Evolutionary conservation across 2,329 filamentous ascomycete species (phyloP), one percentile per base, ranked within the genome.

Genomic region (Alternaria burnsii): DNA sequence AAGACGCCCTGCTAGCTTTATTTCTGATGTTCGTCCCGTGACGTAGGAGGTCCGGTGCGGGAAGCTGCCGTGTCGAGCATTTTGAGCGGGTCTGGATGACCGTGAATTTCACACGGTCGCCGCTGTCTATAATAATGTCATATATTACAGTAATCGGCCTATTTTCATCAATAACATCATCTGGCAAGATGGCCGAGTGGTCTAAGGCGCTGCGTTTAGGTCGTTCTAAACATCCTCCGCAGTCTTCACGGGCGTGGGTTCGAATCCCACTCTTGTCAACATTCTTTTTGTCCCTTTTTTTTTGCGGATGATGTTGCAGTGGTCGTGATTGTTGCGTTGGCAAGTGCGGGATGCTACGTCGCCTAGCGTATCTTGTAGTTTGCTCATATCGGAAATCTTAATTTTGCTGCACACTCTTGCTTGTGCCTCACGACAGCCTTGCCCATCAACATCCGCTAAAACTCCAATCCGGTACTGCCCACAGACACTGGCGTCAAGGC

Each of bases 131-230:
- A n/a, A n/a, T n/a, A n/a, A n/a, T n/a, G n/a, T n/a, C n/a, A n/a
- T n/a, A n/a, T n/a, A n/a, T n/a, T n/a, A n/a, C n/a, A n/a, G n/a
- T n/a, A n/a, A n/a, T n/a, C n/a, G n/a, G 7, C 34, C 14, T 9
- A 36, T n/a, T 16, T 20, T 3, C 20, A 20, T 20, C 20, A 20
- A 20, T 20, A 20, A 20, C 20, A 20, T 20, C 20, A 20, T 20
- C 20, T 20, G 26, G 10, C 28, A 30, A 9, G 8, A 30, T 34
- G 22, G 22, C 22, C 22, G 22, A 24, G 22, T 24, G 22, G 22
- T 24, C 32, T 73, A 73, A 71, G 71, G 71, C 71, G 69, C 67
- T 72, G 68, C 67, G 71, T 73, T 73, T 73, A 72, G 71, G 71
- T 65, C 18, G 36, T 56, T 55, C 57, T 63, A 60, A 60, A 48